These are phyloP conservation scores for Bothriochloa decipiens DNA, from an alignment of 176 grass and related monocot genomes.

Conservation along the genomic window DNA sequence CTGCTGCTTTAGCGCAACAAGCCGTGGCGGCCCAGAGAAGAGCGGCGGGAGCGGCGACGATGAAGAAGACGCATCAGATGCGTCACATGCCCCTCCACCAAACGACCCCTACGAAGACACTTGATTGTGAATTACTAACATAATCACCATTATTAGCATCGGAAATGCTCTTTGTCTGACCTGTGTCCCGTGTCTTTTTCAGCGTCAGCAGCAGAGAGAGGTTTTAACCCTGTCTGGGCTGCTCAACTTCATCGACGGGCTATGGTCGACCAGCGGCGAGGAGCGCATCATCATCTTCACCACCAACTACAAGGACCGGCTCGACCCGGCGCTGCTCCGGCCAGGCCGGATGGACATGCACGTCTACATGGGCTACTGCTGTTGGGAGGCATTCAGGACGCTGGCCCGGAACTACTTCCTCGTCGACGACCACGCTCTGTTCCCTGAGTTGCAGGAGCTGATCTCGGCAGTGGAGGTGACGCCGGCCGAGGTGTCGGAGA, in stretches of 20 bases:
- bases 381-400: constrained; percentile 48
- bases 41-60: background rate
- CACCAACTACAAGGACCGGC: constrained; percentile 75
- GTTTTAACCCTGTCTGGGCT: constrained; percentile 26
- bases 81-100: no score
- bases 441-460: constrained; percentile 31
- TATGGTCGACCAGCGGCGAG: constrained; percentile 54
- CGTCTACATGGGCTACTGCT: constrained; percentile 51
- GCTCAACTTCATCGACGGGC: constrained; percentile 49
- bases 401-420: constrained; percentile 37
- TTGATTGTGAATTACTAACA: background rate
- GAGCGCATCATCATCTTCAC: constrained; percentile 81
- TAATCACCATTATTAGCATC: background rate
- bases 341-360: constrained; percentile 85
- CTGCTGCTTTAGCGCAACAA: constrained; percentile 5
- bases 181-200: background rate
- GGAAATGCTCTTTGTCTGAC: background rate
- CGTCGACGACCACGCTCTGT: constrained; percentile 33
- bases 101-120: background rate
- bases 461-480: constrained; percentile 26
- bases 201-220: background rate
- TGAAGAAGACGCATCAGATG: background rate
- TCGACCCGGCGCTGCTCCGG: constrained; percentile 77
- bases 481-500: constrained; percentile 40
- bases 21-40: background rate